phyloP scores from a whole-genome alignment of 2,329 filamentous ascomycete genomes.

The Ophiostoma sp. region DNA sequence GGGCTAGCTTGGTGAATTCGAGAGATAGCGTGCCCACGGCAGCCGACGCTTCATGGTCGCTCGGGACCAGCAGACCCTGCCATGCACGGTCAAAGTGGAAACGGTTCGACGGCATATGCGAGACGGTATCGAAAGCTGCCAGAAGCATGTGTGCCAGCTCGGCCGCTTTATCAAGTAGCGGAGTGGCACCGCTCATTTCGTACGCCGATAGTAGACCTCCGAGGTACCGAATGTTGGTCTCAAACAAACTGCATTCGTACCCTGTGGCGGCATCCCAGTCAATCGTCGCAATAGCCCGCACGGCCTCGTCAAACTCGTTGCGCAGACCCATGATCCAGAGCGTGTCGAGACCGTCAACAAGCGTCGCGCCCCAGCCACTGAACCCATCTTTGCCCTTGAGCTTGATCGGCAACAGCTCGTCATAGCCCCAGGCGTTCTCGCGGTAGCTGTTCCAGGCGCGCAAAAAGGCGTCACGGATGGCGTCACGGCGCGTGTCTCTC shows the following conservation, averaged over 20 bases:
- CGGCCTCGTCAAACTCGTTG: slow-evolving; percentile 77
- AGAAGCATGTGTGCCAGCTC: slow-evolving; percentile 79
- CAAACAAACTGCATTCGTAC: slow-evolving; percentile 65
- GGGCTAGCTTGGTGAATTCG: slow-evolving; percentile 70
- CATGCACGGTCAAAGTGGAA: slow-evolving; percentile 51
- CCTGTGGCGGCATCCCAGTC: slow-evolving; percentile 71
- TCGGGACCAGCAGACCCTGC: slow-evolving; percentile 38
- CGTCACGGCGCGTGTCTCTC: slow-evolving; percentile 24
- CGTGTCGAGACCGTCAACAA: slow-evolving; percentile 81
- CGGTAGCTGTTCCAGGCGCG: slow-evolving; percentile 50
- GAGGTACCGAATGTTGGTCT: slow-evolving; percentile 87
- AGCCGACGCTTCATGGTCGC: slow-evolving; percentile 41
- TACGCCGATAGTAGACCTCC: slow-evolving; percentile 84
- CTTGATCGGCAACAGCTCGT: slow-evolving; percentile 76
- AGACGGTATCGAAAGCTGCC: slow-evolving; percentile 84
- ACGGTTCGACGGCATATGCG: slow-evolving; percentile 61
- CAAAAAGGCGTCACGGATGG: slow-evolving; percentile 32
- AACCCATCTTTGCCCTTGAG: slow-evolving; percentile 75
- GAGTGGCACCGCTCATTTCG: slow-evolving; percentile 72
- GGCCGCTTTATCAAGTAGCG: slow-evolving; percentile 73
- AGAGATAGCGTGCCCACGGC: slow-evolving; percentile 61
- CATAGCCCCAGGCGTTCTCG: slow-evolving; percentile 73
- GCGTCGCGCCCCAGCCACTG: slow-evolving; percentile 84
- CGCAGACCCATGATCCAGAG: slow-evolving; percentile 82
- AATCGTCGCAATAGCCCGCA: slow-evolving; percentile 68